Evolutionary conservation across 805 yeast genomes (phyloP).

Genomic region (Wickerhamiella sergipiensis): DNA sequence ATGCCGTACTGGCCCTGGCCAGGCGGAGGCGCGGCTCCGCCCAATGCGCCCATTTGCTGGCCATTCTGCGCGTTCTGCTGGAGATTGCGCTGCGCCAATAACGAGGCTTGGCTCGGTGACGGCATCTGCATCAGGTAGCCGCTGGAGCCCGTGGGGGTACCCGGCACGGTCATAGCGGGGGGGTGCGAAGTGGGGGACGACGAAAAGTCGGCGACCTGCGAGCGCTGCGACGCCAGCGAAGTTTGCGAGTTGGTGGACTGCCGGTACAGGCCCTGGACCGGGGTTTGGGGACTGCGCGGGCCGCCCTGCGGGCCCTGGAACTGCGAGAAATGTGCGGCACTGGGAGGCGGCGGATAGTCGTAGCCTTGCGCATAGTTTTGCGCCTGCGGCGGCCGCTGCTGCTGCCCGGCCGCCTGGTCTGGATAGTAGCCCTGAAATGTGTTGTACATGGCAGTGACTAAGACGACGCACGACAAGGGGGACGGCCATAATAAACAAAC

Average conservation of each 20-base stretch:
- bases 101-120: conserved; percentile 2
- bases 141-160: conserved; percentile 1
- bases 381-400: neutral
- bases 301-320: neutral
- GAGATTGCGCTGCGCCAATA: conserved; percentile 1
- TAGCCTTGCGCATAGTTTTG: neutral
- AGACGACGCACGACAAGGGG: neutral
- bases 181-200: neutral
- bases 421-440: neutral
- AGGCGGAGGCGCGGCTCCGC: neutral
- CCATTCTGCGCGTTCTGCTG: neutral
- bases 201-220: neutral
- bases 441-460: neutral
- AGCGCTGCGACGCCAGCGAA: neutral
- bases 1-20: neutral
- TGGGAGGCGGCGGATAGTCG: neutral
- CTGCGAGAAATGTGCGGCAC: neutral
- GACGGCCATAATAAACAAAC: neutral
- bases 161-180: neutral
- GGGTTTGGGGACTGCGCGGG: neutral
- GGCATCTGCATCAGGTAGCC: neutral
- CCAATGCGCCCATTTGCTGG: neutral
- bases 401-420: neutral
- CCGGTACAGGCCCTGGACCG: neutral
- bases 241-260: neutral